Percentiles rank a stretch among this genome's conserved stretches.
These are phyloP conservation scores for Tagetes erecta DNA, from an alignment of 129 eudicot genomes.

Conservation along the genomic window DNA sequence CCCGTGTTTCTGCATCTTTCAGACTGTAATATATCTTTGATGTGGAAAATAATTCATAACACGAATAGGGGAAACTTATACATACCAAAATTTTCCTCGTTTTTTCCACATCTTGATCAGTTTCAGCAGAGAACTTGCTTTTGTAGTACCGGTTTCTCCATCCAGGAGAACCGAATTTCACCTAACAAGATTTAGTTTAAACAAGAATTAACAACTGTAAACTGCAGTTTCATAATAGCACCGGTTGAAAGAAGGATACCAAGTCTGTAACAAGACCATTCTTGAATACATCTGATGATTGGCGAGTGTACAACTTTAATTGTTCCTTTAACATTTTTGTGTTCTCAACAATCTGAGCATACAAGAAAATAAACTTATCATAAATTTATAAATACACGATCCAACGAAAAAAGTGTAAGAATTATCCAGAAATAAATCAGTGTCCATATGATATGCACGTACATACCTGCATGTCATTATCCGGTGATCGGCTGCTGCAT, in stretches of 20 bases:
- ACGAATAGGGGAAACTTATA: neutral
- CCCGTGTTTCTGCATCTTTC: neutral
- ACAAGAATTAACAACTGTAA: neutral
- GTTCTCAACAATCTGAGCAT: slow-evolving; percentile 35
- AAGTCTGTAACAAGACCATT: slow-evolving; percentile 40
- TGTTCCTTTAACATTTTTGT: slow-evolving; percentile 47
- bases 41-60: neutral
- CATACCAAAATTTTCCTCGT: slow-evolving; percentile 47
- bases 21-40: neutral
- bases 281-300: slow-evolving; percentile 35
- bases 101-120: slow-evolving; percentile 31
- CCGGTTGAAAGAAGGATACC: slow-evolving; percentile 26
- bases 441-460: neutral
- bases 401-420: neutral
- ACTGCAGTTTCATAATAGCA: neutral
- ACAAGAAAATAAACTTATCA: neutral
- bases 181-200: slow-evolving; percentile 31
- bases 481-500: neutral
- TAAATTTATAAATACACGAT: neutral
- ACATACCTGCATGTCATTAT: slow-evolving; percentile 18
- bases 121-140: slow-evolving; percentile 49
- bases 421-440: neutral
- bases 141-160: slow-evolving; percentile 51
- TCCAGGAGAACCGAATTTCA: slow-evolving; percentile 48
- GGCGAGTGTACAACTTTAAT: slow-evolving; percentile 31